Base-by-base conservation (phyloP, 2,329 filamentous ascomycete genomes). In the Magnaporthales sp. region DNA sequence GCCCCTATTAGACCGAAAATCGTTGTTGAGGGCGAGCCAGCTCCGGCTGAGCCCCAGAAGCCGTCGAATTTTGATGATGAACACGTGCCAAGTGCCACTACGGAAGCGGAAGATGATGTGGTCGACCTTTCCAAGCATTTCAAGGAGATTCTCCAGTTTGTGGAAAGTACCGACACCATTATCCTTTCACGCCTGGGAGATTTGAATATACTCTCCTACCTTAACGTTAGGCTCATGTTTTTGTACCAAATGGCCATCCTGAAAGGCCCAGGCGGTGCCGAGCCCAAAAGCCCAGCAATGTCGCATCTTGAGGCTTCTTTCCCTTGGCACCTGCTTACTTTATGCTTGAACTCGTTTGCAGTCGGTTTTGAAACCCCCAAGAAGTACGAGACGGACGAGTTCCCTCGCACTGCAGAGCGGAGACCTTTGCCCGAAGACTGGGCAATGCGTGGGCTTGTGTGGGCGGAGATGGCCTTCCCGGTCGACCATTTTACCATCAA, bases 351-450 rank as follows among this genome's bases (percentile, higher is more conserved):
- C 68, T 72, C 73, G 2, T 64, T 76, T 0, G 67, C 76, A 26
- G 67, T 71, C 3, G 72, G 70, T 0, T 71, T 70, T 32, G 71
- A 73, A 9, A 68, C 66, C n/a, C 62, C 62, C 62, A 8, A 38
- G 60, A 60, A 70, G 1, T 72, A 75, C 61, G 69, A 72, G 4
- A 73, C 79, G 29, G 76, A 86, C 68, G 76, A 77, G 0, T 87
- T 90, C 67, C 84, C 85, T 0, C 38, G 38, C 19, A 72, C 76
- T 1, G 77, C 78, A 2, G 79, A 79, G 1, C 78, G 77, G 54
- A 75, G 79, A 0, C 89, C 89, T 0, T 74, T 92, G 0, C 88
- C 89, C 0, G 90, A 92, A 63, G 90, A 93, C 68, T 91, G 86
- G 69, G 81, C 84, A 0, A 81, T 91, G 66, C 81, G 88, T 1